Percentiles rank a stretch among this genome's conserved stretches.
Evolutionary conservation across 371 early-diverging fungal species (phyloP).

Genomic region (Synchytrium microbalum): DNA sequence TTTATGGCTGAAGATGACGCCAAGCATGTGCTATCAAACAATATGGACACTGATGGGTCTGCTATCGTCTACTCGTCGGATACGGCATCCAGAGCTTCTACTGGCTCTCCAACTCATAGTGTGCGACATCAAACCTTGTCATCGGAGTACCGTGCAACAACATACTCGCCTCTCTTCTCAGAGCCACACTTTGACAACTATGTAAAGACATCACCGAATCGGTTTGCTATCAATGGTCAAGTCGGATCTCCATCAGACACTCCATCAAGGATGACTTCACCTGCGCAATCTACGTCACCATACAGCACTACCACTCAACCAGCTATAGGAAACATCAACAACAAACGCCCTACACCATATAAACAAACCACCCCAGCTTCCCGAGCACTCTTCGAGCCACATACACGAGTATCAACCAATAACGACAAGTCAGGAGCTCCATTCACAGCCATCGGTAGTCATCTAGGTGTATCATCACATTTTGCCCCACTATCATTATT

Average conservation of each 20-base stretch:
- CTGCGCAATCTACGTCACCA: background rate
- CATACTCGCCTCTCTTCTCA: background rate
- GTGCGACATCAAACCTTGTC: no score
- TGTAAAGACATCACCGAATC: background rate
- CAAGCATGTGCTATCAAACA: no score
- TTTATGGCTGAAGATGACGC: no score
- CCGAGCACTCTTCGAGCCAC: background rate
- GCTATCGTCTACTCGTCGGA: no score
- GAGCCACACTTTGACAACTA: background rate
- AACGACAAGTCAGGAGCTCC: background rate
- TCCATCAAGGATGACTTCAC: background rate
- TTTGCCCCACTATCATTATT: background rate
- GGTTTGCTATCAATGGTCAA: no score
- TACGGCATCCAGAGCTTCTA: no score
- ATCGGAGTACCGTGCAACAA: no score
- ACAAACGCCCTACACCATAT: background rate
- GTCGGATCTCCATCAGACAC: background rate
- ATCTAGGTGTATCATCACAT: background rate
- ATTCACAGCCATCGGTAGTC: background rate
- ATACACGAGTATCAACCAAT: background rate
- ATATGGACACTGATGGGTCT: no score
- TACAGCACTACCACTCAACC: background rate
- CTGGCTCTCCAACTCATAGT: no score
- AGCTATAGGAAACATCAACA: background rate
- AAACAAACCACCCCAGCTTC: background rate